Evolutionary conservation across 768 basidiomycete genomes (phyloP), one percentile per base, ranked within the genome.

Genomic region (Pleurotus djamor): DNA sequence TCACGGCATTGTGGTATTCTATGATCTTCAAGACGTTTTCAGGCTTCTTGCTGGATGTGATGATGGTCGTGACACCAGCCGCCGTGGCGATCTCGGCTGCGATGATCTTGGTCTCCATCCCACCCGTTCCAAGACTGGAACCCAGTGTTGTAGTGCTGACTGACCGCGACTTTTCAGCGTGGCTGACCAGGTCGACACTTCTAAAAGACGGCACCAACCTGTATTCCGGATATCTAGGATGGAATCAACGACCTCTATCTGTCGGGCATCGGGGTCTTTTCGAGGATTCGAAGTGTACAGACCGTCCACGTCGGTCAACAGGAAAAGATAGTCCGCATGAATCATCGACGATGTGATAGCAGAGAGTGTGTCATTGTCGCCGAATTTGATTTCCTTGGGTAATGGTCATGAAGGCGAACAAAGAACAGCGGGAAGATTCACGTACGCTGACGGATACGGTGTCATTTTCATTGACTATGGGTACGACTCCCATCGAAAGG

Each of bases 401-500:
- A 3, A 28, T 28, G 21, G 1, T 28, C 21, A 28, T 28, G 21
- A 28, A 28, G 3, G 21, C 21, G 21, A 28, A 28, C 21, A 28
- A 28, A 28, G 21, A 28, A 28, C 21, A 3, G 21, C 21, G 21
- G 21, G 21, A 28, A 3, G 12, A 34, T 55, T 17, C 13, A 84
- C 92, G 71, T 69, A 96, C 94, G 75, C 94, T 94, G 60, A 99
- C 97, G 21, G 96, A 96, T 37, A 99, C 87, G 0, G 97, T 98
- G 70, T 99, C 97, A 66, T 99, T 99, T 73, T 99, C 97, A 72
- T 99, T 99, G 57, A 99, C 95, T 63, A 99, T 98, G 2, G 97
- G 97, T 1, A 99, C 87, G 0, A 98, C 93, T 13, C 96, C 96
- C 89, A 98, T 91, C 3, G 84, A 85, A 32, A 99, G 75, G 9